These are phyloP conservation scores for Termitomyces eurrhizus DNA, from an alignment of 768 basidiomycete genomes.

Conservation along the genomic window DNA sequence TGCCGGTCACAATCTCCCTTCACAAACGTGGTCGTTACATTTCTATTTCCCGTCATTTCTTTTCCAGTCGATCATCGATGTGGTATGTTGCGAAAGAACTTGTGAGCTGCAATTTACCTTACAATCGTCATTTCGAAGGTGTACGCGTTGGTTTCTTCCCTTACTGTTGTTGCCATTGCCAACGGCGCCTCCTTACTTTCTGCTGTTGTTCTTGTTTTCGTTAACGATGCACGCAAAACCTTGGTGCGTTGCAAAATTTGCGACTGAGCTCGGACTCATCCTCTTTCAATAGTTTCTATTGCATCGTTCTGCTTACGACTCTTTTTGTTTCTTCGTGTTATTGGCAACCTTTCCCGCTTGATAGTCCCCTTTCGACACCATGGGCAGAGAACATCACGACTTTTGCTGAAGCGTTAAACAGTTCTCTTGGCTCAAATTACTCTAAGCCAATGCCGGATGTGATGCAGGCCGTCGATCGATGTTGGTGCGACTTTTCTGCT, in stretches of 20 bases:
- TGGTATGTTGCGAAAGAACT: constrained; percentile 40
- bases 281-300: constrained; percentile 63
- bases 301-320: constrained; percentile 77
- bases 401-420: constrained; percentile 61
- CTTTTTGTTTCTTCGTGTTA: constrained; percentile 86
- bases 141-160: constrained; percentile 84
- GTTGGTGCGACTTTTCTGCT: constrained; percentile 79
- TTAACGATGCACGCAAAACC: constrained; percentile 79
- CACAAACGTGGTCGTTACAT: neutral
- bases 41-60: neutral
- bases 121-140: constrained; percentile 42
- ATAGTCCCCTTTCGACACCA: constrained; percentile 56
- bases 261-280: constrained; percentile 6
- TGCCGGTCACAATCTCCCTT: neutral
- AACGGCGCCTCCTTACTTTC: constrained; percentile 76
- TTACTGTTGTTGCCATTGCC: constrained; percentile 74
- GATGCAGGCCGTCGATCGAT: constrained; percentile 70
- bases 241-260: constrained; percentile 50
- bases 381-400: constrained; percentile 73
- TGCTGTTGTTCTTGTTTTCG: constrained; percentile 73
- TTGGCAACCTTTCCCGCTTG: constrained; percentile 77
- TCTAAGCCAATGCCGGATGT: constrained; percentile 44
- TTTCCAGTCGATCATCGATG: constrained; percentile 27
- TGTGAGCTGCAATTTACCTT: constrained; percentile 1
- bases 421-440: constrained; percentile 39